Evolutionary conservation across 1,284 basidiomycete species (phyloP), one percentile per base, ranked within the genome.

Genomic region (Ceratobasidium sp.): DNA sequence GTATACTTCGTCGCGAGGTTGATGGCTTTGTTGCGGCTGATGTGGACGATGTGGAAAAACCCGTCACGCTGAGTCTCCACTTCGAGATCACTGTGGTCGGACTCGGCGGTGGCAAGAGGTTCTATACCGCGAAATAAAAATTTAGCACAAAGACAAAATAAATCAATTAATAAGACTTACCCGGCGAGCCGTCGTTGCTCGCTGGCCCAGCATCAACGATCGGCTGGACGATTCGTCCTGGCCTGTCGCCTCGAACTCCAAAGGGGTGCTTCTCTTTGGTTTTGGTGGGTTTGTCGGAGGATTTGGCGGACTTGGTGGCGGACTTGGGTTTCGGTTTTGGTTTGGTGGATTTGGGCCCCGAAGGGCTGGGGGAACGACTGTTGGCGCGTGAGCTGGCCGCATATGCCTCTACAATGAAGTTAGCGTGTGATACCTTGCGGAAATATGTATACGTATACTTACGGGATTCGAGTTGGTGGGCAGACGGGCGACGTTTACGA

Each of bases 141-240:
- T 1, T 5, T 10, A n/a, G 18, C 39, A 28, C 15, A 53, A n/a
- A 51, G 15, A 28, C 26, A 28, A 33, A 6, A 66, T 7, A 55
- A 49, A 33, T 33, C 33, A 33, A 4, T 33, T 33, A n/a, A 26
- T 4, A 26, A 39, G 6, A 20, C 68, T 70, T 40, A 72, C 70
- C 70, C 56, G 56, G 56, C 55, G 42, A 72, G 56, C 33, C 15
- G 15, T 60, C 6, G 70, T 60, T 44, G 39, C 40, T 9, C 26
- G 40, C 26, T 28, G 33, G 42, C 40, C 56, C 7, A 23, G 13
- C 18, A 13, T 58, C 28, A 40, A 15, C 10, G 40, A n/a, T 40
- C 44, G 70, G 70, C 12, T 61, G 55, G 39, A 13, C n/a, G 28
- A 72, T 72, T n/a, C n/a, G 70, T 28, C 70, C 70, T 12, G 70